Evolutionary conservation across 129 eudicot species (phyloP).

Genomic region (Deinandra increscens): DNA sequence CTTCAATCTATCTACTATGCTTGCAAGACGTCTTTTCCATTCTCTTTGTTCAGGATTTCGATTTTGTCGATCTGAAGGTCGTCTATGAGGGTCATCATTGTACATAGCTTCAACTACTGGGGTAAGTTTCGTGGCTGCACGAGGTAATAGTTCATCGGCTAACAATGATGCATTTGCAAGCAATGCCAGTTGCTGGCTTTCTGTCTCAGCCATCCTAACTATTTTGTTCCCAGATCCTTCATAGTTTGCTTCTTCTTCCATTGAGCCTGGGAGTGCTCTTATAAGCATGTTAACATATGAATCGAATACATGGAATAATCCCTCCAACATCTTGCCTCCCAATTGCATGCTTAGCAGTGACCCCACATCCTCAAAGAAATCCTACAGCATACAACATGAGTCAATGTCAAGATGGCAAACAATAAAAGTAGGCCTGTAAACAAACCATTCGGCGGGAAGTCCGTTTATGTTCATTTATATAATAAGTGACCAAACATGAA

Average conservation of each 20-base stretch:
- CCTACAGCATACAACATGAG: constrained; percentile 42
- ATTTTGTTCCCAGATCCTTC: constrained; percentile 78
- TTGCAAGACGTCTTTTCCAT: constrained; percentile 86
- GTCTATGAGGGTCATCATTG: constrained; percentile 69
- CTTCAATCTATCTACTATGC: constrained; percentile 82
- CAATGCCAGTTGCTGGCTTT: constrained; percentile 90
- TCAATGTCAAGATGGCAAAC: background rate
- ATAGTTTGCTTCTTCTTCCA: constrained; percentile 81
- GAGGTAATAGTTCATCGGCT: constrained; percentile 91
- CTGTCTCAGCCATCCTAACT: constrained; percentile 90
- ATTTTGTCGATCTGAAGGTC: constrained; percentile 65
- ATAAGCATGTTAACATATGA: constrained; percentile 78
- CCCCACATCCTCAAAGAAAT: constrained; percentile 94
- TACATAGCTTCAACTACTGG: constrained; percentile 45
- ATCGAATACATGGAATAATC: constrained; percentile 74
- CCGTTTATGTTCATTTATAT: background rate
- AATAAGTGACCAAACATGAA: background rate
- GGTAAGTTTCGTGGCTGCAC: constrained; percentile 87
- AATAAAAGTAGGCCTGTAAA: background rate
- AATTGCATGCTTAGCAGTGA: constrained; percentile 94
- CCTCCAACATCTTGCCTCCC: constrained; percentile 91
- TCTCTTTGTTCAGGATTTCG: constrained; percentile 92
- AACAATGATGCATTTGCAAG: constrained; percentile 93
- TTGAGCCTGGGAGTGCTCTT: constrained; percentile 87
- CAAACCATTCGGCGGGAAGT: background rate